These are phyloP conservation scores for Manihot esculenta DNA, from an alignment of 441 rosid species.

Conservation along the genomic window DNA sequence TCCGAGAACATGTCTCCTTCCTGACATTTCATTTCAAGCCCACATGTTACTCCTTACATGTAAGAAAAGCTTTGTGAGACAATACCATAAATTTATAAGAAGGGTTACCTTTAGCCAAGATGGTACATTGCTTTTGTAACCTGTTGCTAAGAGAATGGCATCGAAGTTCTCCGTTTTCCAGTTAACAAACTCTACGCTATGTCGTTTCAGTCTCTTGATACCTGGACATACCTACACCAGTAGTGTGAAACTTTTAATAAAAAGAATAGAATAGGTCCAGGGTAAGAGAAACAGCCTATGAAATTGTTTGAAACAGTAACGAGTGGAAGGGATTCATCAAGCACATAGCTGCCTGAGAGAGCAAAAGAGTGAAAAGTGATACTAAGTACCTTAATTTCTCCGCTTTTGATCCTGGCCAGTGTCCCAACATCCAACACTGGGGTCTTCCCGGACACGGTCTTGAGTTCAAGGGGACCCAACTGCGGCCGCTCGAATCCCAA, in stretches of 20 bases:
- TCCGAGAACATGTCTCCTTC: conserved; percentile 62
- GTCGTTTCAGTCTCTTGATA: conserved; percentile 46
- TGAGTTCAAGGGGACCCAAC: conserved; percentile 78
- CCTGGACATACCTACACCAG: conserved; percentile 55
- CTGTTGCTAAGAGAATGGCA: conserved; percentile 83
- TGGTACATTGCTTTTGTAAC: conserved; percentile 81
- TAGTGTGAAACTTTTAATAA: no score
- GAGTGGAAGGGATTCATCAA: not conserved
- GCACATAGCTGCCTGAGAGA: conserved; percentile 1
- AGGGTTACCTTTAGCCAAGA: conserved; percentile 74
- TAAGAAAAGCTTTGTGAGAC: not conserved
- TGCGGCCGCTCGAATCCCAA: conserved; percentile 68
- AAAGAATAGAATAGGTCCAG: no score
- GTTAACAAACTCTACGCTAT: conserved; percentile 64
- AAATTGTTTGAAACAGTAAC: conserved; percentile 9
- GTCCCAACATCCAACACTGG: conserved; percentile 86
- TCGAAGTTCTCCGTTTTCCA: conserved; percentile 65
- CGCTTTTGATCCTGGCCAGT: conserved; percentile 65
- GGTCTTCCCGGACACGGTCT: conserved; percentile 69
- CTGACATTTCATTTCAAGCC: conserved; percentile 36
- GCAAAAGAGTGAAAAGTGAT: conserved; percentile 24
- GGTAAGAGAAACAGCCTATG: not conserved
- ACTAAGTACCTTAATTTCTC: conserved; percentile 68
- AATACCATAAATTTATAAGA: no score
- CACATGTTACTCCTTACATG: not conserved